Evolutionary conservation across 345 rosid genomes (phyloP), one percentile per base, ranked within the genome.

Genomic region (Syzygium grande): DNA sequence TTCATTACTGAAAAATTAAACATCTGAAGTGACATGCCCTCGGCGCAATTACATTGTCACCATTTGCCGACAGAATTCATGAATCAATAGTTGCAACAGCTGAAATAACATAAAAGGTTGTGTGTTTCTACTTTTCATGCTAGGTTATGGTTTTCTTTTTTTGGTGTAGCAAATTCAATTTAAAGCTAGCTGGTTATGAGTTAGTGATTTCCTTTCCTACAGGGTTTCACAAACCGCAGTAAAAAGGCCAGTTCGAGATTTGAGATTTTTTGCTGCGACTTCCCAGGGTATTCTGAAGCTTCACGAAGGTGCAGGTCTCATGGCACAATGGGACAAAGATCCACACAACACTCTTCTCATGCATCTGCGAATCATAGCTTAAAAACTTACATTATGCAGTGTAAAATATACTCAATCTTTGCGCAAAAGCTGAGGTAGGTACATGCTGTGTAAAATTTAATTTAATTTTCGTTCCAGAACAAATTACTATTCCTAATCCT

Each of bases 191-290:
- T 41, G 6, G 43, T 41, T 41, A 41, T 41, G 43, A 41, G 1
- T 41, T 41, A 4, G 43, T 83, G 16, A 86, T 10, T 51, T 58
- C n/a, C 61, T 84, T 9, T 58, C 79, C 51, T 87, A 52, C 92
- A 97, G 98, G 98, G 98, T 88, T 95, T 92, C 90, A 97, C 98
- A 84, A 97, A 97, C 43, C 89, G 98, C 98, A 85, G 94, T 96
- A 83, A 97, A 97, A 92, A 93, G 98, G 91, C 99, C 99, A 2
- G 97, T 94, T 53, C 94, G 43, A 94, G 51, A 95, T 96, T 93
- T 93, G 92, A 3, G 98, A 96, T 87, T 41, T 55, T 22, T 90
- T 94, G 79, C 59, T 55, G 43, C 93, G 91, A 94, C 23, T 56
- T 9, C 61, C n/a, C 61, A 56, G 0, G 61, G 61, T 56, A 23